phyloP scores from a whole-genome alignment of 2,329 filamentous ascomycete species.

The Cytospora leucostoma region DNA sequence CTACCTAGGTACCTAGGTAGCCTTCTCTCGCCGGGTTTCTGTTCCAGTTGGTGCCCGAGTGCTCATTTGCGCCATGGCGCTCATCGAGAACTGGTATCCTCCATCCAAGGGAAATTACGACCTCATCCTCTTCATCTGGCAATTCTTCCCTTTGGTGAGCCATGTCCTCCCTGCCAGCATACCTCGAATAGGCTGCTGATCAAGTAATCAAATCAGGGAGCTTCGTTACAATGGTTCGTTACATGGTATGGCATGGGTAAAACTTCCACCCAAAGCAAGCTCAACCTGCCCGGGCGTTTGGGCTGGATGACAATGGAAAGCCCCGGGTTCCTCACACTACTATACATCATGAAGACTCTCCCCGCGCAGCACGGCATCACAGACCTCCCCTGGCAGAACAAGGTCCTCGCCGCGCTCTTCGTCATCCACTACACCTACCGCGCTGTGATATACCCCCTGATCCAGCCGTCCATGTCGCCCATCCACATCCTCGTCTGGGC shows the following conservation, averaged over 20 bases:
- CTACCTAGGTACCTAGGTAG: too few species aligned
- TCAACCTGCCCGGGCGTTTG: slow-evolving; percentile 87
- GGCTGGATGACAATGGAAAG: slow-evolving; percentile 90
- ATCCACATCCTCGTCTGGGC: slow-evolving; percentile 71
- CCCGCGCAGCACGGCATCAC: slow-evolving; percentile 58
- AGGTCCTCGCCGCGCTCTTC: slow-evolving; percentile 71
- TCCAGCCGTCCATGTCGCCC: slow-evolving; percentile 91
- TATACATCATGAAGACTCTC: slow-evolving; percentile 77
- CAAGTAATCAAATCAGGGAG: slow-evolving; percentile 35
- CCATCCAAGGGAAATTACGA: slow-evolving; percentile 61
- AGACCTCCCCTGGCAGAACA: slow-evolving; percentile 74
- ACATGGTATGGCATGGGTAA: slow-evolving; percentile 91
- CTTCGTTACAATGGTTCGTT: slow-evolving; percentile 72
- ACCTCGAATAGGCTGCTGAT: slow-evolving; percentile 11
- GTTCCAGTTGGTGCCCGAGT: not conserved
- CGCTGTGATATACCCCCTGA: slow-evolving; percentile 76
- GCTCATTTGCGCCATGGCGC: slow-evolving; percentile 41
- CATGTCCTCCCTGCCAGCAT: slow-evolving; percentile 12
- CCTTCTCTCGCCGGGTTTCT: not conserved
- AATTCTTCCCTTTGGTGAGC: slow-evolving; percentile 56
- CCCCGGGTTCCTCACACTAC: slow-evolving; percentile 72
- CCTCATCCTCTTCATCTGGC: slow-evolving; percentile 53
- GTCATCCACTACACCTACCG: slow-evolving; percentile 90
- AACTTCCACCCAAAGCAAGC: slow-evolving; percentile 70
- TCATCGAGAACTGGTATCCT: slow-evolving; percentile 58